These are phyloP conservation scores for Ceratocystis albifundus DNA, from an alignment of 2,329 filamentous ascomycete genomes.

Conservation along the genomic window DNA sequence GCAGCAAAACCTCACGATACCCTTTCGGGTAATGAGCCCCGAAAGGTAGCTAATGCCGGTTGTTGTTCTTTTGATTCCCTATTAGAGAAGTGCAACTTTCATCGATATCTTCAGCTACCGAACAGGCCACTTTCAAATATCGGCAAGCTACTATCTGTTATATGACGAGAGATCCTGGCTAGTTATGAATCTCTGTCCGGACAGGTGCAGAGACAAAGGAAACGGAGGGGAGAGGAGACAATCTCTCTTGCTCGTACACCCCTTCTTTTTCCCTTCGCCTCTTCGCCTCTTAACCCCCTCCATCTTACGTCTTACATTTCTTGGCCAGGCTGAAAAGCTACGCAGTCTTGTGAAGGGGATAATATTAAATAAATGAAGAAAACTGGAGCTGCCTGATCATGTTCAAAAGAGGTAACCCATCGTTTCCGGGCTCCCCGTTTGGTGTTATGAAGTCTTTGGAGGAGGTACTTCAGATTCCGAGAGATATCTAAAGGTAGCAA, in stretches of 20 bases:
- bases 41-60: not conserved
- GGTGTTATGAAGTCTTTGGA: not conserved
- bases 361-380: not conserved
- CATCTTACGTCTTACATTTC: not conserved
- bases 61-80: not conserved
- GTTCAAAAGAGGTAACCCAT: not conserved
- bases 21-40: not conserved
- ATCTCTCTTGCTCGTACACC: not conserved
- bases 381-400: not conserved
- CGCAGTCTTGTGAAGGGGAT: not conserved
- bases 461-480: not conserved
- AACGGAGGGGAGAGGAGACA: not conserved
- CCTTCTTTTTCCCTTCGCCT: not conserved
- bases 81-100: not conserved
- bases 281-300: not conserved
- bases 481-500: not conserved
- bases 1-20: not conserved
- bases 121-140: constrained; percentile 3
- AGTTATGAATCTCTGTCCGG: no score
- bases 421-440: not conserved
- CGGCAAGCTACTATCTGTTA: not conserved
- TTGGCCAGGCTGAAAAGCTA: constrained; percentile 2
- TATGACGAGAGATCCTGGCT: not conserved
- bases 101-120: not conserved
- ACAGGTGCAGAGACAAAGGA: no score